Evolutionary conservation across 768 basidiomycete genomes (phyloP), one percentile per base, ranked within the genome.

Genomic region (Mycena rebaudengoi): DNA sequence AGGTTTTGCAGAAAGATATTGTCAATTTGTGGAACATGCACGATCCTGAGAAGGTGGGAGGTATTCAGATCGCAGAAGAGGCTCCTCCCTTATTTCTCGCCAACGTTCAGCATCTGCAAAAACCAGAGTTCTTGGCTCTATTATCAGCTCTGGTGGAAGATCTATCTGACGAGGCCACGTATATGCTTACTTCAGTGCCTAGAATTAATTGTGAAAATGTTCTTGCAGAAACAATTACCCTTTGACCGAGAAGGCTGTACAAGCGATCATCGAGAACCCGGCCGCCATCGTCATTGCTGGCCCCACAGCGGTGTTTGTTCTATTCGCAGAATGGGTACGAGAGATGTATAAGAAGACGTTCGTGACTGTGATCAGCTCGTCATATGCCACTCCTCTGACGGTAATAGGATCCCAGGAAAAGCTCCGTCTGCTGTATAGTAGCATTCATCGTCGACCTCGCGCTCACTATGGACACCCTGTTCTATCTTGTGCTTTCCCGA

Each of bases 401-500:
- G 5, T 4, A 52, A 21, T 13, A 39, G 25, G 14, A 33, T 35
- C 20, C 39, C 37, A 53, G 52, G 52, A 53, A 53, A 53, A 53
- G 25, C 39, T 53, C 52, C 25, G 14, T 53, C 1, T 39, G 52
- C 52, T 53, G 39, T 53, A 25, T 53, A 20, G 13, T 10, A 14
- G 52, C 39, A 40, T 53, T 29, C 26, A 53, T 53, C 52, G 13
- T 53, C 28, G 52, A 53, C 39, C 52, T 53, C 52, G 41, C 52
- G 18, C 52, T 53, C 52, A 53, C 37, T 53, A 53, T 53, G 52
- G 52, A 53, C 52, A 53, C 39, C 1, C 25, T 53, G 2, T 53
- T 53, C 52, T 53, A 53, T 29, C 52, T 53, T 41, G 37, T 14
- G 8, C 52, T 53, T 53, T 41, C 52, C 21, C 52, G 39, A 2